Conservation (phyloP, 352 stramenopile species). For the Aphanomyces cochlioides region DNA sequence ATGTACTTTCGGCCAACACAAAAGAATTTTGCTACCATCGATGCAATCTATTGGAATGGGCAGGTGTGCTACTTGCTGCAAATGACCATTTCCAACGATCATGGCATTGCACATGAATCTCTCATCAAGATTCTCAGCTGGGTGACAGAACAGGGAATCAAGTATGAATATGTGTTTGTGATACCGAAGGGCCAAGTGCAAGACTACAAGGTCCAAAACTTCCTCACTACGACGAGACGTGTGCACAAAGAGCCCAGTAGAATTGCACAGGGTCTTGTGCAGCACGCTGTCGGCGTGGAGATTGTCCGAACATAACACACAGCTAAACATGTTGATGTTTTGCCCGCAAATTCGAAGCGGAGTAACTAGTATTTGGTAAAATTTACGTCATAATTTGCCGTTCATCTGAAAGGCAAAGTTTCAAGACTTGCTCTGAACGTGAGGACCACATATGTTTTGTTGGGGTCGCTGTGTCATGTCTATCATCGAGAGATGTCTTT, state of each 20-base stretch:
- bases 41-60: slow-evolving; percentile 1
- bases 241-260: neutral
- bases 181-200: neutral
- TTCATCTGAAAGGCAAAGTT: neutral
- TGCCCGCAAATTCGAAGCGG: neutral
- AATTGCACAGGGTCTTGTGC: neutral
- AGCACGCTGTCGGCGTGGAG: neutral
- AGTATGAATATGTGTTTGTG: neutral
- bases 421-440: neutral
- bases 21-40: neutral
- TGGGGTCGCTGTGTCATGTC: too few relatives aligned
- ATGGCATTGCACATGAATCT: slow-evolving; percentile 8
- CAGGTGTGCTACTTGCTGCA: neutral
- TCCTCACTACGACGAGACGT: neutral
- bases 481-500: too few relatives aligned
- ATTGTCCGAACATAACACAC: neutral
- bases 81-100: slow-evolving; percentile 1
- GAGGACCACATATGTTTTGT: neutral
- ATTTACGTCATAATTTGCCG: slow-evolving; percentile 2
- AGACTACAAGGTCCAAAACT: slow-evolving; percentile 6
- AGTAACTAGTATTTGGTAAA: neutral
- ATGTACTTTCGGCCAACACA: neutral
- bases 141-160: neutral
- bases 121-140: neutral
- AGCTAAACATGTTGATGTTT: slow-evolving; percentile 2